phyloP scores from a whole-genome alignment of 179 eudicot species.

The Carnegiea gigantea region DNA sequence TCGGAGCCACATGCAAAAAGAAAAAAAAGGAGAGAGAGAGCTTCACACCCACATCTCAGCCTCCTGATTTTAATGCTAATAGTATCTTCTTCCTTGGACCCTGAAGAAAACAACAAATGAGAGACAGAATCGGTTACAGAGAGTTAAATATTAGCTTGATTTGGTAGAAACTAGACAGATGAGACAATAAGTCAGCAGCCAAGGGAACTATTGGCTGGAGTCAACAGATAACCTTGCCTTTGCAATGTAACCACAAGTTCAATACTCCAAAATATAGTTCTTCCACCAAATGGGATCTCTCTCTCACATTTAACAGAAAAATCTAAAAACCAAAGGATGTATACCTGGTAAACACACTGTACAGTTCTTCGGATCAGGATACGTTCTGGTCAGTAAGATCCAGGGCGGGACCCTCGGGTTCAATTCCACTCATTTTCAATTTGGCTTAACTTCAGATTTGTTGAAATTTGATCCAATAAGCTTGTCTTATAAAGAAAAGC shows the following conservation, averaged over 20 bases:
- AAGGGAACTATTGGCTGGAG: not conserved
- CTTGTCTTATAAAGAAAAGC: too few species aligned
- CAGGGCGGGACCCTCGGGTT: too few species aligned
- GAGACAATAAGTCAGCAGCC: not conserved
- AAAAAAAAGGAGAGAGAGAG: not conserved
- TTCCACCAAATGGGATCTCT: not conserved
- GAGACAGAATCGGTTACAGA: not conserved
- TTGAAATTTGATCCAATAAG: too few species aligned
- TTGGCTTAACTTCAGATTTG: too few species aligned
- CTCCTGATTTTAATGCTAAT: conserved; percentile 59
- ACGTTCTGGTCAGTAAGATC: too few species aligned
- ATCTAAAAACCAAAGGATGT: not conserved
- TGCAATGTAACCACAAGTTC: not conserved
- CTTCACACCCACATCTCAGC: conserved; percentile 5
- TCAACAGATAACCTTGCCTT: not conserved
- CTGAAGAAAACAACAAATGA: conserved; percentile 37
- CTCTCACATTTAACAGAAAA: not conserved
- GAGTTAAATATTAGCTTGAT: not conserved
- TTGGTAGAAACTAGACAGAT: too few species aligned
- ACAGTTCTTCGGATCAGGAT: too few species aligned
- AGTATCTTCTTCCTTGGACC: conserved; percentile 96
- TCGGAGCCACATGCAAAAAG: not conserved
- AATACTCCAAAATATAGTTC: not conserved
- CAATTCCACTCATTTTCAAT: too few species aligned
- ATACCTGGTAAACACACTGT: too few species aligned